These are phyloP conservation scores for Coniochaeta sp. DNA, from an alignment of 2,329 filamentous ascomycete species.

Conservation along the genomic window DNA sequence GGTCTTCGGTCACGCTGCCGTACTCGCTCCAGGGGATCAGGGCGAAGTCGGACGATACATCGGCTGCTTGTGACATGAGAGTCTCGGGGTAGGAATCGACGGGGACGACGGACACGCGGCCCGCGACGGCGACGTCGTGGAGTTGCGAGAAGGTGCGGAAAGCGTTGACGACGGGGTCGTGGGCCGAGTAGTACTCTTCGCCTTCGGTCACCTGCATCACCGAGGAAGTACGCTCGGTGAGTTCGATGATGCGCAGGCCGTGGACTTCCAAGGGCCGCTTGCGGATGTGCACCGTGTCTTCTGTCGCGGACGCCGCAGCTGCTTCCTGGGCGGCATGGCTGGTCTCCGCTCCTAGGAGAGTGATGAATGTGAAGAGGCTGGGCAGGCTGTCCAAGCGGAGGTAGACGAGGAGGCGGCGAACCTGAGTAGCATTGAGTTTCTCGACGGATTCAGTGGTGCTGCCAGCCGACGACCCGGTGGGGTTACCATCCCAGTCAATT, in stretches of 20 bases:
- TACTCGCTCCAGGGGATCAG: constrained; percentile 87
- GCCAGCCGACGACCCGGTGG: constrained; percentile 23
- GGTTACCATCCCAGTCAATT: constrained; percentile 69
- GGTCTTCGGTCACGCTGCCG: constrained; percentile 64
- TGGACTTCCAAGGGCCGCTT: constrained; percentile 61
- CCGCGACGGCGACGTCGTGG: constrained; percentile 74
- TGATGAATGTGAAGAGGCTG: constrained; percentile 73
- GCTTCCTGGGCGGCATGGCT: constrained; percentile 13
- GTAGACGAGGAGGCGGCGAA: constrained; percentile 68
- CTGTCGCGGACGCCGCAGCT: constrained; percentile 6
- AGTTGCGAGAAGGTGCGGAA: constrained; percentile 85
- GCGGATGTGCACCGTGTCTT: constrained; percentile 9
- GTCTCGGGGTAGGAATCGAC: constrained; percentile 73
- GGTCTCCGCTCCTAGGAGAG: constrained; percentile 52
- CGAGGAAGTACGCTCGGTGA: constrained; percentile 87
- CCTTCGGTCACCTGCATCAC: constrained; percentile 90
- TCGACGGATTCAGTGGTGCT: constrained; percentile 16
- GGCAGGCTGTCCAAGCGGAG: constrained; percentile 80
- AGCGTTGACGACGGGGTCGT: constrained; percentile 81
- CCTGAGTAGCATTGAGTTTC: constrained; percentile 26
- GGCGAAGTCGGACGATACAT: constrained; percentile 65
- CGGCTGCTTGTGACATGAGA: constrained; percentile 60
- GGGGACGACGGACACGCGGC: constrained; percentile 72
- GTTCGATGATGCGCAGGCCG: constrained; percentile 44
- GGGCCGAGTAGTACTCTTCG: constrained; percentile 58